Evolutionary conservation across 2,329 filamentous ascomycete species (phyloP).

Genomic region (Neoascochyta sp.): DNA sequence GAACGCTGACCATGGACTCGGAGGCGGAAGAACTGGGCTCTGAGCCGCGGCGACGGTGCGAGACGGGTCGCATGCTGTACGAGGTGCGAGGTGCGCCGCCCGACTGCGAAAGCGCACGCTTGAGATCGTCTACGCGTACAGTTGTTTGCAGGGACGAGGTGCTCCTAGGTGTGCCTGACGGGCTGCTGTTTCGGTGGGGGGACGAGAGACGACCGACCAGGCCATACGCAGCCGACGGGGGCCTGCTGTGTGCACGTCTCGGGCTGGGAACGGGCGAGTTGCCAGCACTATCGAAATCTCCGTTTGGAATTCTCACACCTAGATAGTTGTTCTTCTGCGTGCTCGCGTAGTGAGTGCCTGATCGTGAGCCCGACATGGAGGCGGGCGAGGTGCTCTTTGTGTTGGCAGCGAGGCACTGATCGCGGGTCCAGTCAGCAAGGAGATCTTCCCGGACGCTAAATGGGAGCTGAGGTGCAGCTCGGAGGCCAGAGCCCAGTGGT

Average conservation of each 20-base stretch:
- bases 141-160: constrained; percentile 38
- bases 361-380: constrained; percentile 72
- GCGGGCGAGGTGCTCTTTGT: constrained; percentile 66
- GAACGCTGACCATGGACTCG: constrained; percentile 70
- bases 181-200: constrained; percentile 26
- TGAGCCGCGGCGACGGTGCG: constrained; percentile 35
- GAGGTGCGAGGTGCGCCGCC: constrained; percentile 26
- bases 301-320: constrained; percentile 52
- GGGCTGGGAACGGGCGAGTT: constrained; percentile 34
- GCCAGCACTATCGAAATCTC: constrained; percentile 29
- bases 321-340: constrained; percentile 45
- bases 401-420: constrained; percentile 64
- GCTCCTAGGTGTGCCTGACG: constrained; percentile 29
- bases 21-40: constrained; percentile 54
- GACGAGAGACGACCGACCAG: constrained; percentile 31
- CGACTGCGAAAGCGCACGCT: constrained; percentile 43
- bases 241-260: constrained; percentile 30
- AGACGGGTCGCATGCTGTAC: constrained; percentile 25
- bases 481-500: constrained; percentile 14
- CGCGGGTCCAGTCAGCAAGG: constrained; percentile 74
- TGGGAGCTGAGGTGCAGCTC: constrained; percentile 54
- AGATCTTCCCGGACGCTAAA: constrained; percentile 68
- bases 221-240: constrained; percentile 33
- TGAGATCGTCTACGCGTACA: constrained; percentile 46
- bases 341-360: constrained; percentile 33